Evolutionary conservation across 2,329 filamentous ascomycete species (phyloP), one percentile per base, ranked within the genome.

Genomic region (Penicillium sp.): DNA sequence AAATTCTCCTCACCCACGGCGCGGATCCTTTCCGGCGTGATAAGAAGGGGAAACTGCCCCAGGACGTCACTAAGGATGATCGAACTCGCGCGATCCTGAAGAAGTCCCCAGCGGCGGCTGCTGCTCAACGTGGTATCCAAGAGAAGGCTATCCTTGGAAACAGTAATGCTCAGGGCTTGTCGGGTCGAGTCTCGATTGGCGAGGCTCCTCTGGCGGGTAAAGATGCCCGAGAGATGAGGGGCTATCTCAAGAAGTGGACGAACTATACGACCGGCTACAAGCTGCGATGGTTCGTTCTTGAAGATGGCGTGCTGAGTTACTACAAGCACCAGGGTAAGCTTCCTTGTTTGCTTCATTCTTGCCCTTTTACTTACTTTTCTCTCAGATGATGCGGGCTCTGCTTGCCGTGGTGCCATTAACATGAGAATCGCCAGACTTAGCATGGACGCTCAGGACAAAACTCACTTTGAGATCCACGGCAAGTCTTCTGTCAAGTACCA

Each of bases 401-500:
- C 92, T 39, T 98, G 92, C 62, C 87, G 92, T 45, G 92, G 92
- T 42, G 92, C 92, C 35, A 98, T 98, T 68, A 96, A 96, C 62
- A 98, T 98, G 89, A 84, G 84, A 44, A 98, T 98, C 51, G 92
- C 92, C 15, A 83, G 81, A 57, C 75, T 98, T 18, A 84, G 90
- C 65, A 96, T 98, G 89, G 93, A 93, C 58, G 77, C 90, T 0
- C 88, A 95, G 51, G 92, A 98, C 61, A 98, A 96, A 71, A 90
- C 89, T 30, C 88, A 90, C 42, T 96, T 98, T 56, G 92, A 98
- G 59, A 96, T 98, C 36, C 86, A 90, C 45, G 92, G 92, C 35
- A 98, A 98, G 66, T 95, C 90, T 1, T 96, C 90, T 0, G 92
- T 98, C 61, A 98, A 95, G 67, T 98, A 98, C 62, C 90, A 93